Evolutionary conservation across 768 basidiomycete species (phyloP).

Genomic region (Pholiota molesta): DNA sequence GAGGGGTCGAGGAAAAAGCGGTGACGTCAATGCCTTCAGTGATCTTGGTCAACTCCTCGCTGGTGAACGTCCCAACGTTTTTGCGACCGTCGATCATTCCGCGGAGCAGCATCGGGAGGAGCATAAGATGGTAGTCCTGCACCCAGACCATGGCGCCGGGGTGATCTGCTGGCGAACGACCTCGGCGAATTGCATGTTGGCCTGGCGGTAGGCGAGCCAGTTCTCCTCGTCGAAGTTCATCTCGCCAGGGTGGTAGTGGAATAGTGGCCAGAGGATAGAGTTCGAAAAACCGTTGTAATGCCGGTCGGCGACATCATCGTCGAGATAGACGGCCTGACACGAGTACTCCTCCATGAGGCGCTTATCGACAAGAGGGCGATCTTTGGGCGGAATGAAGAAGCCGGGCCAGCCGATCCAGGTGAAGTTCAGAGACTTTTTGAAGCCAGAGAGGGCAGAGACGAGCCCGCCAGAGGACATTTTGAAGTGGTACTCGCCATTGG

Average conservation of each 20-base stretch:
- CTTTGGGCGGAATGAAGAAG: slow-evolving; percentile 92
- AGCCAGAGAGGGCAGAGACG: slow-evolving; percentile 94
- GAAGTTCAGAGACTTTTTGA: slow-evolving; percentile 97
- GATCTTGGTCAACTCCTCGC: slow-evolving; percentile 66
- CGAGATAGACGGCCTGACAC: slow-evolving; percentile 97
- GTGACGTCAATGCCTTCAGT: slow-evolving; percentile 70
- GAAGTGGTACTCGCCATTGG: slow-evolving; percentile 92
- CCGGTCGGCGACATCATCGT: slow-evolving; percentile 96
- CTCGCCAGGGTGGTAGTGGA: slow-evolving; percentile 99
- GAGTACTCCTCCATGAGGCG: slow-evolving; percentile 94
- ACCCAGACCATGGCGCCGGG: slow-evolving; percentile 98
- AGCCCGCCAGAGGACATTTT: slow-evolving; percentile 99
- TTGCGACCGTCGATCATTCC: slow-evolving; percentile 78
- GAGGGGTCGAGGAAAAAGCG: slow-evolving; percentile 38
- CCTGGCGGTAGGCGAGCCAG: slow-evolving; percentile 97
- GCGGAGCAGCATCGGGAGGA: slow-evolving; percentile 94
- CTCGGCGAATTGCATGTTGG: slow-evolving; percentile 94
- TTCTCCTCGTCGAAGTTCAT: slow-evolving; percentile 99
- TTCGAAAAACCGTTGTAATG: slow-evolving; percentile 99
- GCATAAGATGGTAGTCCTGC: slow-evolving; percentile 97
- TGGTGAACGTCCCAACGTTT: slow-evolving; percentile 56
- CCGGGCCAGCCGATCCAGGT: slow-evolving; percentile 98
- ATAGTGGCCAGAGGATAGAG: slow-evolving; percentile 98
- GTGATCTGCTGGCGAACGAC: slow-evolving; percentile 77
- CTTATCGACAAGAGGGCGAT: slow-evolving; percentile 89